Evolutionary conservation across 495 filamentous ascomycete species (phyloP).

Genomic region (Achaetomiella virescens): DNA sequence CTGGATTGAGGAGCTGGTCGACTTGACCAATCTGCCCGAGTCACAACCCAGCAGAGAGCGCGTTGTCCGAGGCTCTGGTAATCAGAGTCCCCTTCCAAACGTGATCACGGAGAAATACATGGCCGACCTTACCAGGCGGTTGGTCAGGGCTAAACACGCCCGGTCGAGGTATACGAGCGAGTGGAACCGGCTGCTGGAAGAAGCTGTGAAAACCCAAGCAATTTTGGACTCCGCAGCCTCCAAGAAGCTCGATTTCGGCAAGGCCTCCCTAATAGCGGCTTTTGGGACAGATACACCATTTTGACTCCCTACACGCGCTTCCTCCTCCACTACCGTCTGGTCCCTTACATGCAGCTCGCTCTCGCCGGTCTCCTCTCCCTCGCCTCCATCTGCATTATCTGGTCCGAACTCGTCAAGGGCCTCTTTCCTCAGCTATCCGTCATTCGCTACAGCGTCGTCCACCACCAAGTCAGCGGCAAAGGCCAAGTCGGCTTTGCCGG

Average conservation of each 20-base stretch:
- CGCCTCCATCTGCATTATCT: conserved; percentile 77
- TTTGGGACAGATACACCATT: conserved; percentile 49
- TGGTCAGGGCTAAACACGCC: conserved; percentile 74
- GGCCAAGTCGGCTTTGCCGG: conserved; percentile 74
- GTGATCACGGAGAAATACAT: conserved; percentile 91
- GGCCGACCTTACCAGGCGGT: conserved; percentile 75
- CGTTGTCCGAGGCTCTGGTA: conserved; percentile 33
- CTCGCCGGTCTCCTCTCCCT: conserved; percentile 59
- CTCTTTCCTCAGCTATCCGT: conserved; percentile 69
- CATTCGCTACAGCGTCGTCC: conserved; percentile 78
- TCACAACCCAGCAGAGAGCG: conserved; percentile 44
- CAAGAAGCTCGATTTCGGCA: conserved; percentile 69
- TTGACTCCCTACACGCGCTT: conserved; percentile 86
- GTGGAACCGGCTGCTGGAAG: conserved; percentile 72
- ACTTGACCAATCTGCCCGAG: conserved; percentile 63
- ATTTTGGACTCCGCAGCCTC: conserved; percentile 79
- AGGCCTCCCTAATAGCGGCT: conserved; percentile 49
- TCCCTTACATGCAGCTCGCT: conserved; percentile 58
- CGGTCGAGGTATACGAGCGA: conserved; percentile 75
- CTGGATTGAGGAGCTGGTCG: conserved; percentile 88
- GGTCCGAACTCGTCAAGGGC: conserved; percentile 84
- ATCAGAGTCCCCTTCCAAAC: conserved; percentile 50
- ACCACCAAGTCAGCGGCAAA: conserved; percentile 58
- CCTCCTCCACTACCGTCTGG: conserved; percentile 60
- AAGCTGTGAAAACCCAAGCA: conserved; percentile 67